Percentiles rank a stretch among this genome's conserved stretches.
Evolutionary conservation across 1,139 yeast genomes (phyloP).

Genomic region (Lodderomyces orthopsilosis): DNA sequence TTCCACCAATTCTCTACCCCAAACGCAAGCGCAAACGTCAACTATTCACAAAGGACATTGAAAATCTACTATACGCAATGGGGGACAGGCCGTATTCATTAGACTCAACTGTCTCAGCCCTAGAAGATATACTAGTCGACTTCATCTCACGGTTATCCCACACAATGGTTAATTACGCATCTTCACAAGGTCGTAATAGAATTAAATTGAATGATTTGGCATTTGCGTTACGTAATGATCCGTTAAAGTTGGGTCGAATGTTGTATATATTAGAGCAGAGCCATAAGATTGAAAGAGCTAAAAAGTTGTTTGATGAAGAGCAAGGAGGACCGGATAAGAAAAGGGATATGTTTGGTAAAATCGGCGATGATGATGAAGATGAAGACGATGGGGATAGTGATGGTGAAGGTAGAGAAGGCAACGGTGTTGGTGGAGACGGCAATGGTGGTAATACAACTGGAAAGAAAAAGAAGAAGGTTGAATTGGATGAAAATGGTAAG

Average conservation of each 20-base stretch:
- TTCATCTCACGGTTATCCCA: slow-evolving; percentile 61
- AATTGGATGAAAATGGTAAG: slow-evolving; percentile 5
- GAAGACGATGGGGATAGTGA: slow-evolving; percentile 13
- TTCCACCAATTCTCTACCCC: slow-evolving; percentile 14
- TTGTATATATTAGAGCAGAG: slow-evolving; percentile 76
- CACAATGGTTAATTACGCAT: slow-evolving; percentile 23
- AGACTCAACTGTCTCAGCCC: slow-evolving; percentile 70
- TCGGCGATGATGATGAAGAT: slow-evolving; percentile 14
- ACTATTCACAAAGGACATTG: slow-evolving; percentile 63
- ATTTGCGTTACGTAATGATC: slow-evolving; percentile 79
- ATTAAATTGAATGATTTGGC: slow-evolving; percentile 86
- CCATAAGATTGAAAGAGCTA: slow-evolving; percentile 73
- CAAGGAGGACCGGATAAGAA: slow-evolving; percentile 12
- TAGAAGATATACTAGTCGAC: slow-evolving; percentile 82
- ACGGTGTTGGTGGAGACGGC: neutral
- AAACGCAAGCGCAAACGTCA: slow-evolving; percentile 31
- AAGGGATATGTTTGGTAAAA: slow-evolving; percentile 9
- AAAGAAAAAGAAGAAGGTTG: slow-evolving; percentile 4
- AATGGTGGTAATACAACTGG: slow-evolving; percentile 2
- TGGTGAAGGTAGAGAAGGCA: slow-evolving; percentile 8
- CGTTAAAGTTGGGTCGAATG: slow-evolving; percentile 78
- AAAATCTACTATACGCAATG: slow-evolving; percentile 74
- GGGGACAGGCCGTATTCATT: slow-evolving; percentile 84
- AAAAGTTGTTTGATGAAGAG: slow-evolving; percentile 59
- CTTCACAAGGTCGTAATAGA: slow-evolving; percentile 55